Conservation (phyloP, 2,329 filamentous ascomycete genomes). For the Cadophora malorum region DNA sequence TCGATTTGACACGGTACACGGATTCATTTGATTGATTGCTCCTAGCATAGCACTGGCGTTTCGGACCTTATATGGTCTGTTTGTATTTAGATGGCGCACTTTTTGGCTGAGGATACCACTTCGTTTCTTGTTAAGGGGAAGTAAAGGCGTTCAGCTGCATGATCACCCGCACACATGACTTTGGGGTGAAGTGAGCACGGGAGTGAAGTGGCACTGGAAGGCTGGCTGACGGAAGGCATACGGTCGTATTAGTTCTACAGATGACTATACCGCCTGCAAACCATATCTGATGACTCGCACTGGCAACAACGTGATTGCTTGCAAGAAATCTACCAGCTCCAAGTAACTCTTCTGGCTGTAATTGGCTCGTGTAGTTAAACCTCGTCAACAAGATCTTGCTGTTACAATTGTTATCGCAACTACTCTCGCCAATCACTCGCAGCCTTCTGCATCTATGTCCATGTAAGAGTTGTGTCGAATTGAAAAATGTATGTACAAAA, state of each 20-base stretch:
- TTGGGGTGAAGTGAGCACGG: not conserved
- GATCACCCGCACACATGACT: not conserved
- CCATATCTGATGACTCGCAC: too few relatives aligned
- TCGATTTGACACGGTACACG: not conserved
- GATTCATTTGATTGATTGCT: slow-evolving; percentile 14
- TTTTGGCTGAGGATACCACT: slow-evolving; percentile 11
- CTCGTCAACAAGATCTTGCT: too few relatives aligned
- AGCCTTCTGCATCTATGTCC: too few relatives aligned
- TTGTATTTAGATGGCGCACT: slow-evolving; percentile 20
- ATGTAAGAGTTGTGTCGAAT: too few relatives aligned
- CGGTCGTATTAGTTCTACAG: not conserved
- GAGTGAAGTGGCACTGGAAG: not conserved
- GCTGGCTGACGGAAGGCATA: not conserved
- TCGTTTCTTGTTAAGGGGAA: slow-evolving; percentile 8
- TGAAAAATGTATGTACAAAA: not conserved
- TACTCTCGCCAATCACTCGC: too few relatives aligned
- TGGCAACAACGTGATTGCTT: too few relatives aligned
- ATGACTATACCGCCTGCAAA: not conserved
- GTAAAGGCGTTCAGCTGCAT: slow-evolving; percentile 6
- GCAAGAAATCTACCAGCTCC: too few relatives aligned
- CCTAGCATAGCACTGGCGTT: slow-evolving; percentile 33
- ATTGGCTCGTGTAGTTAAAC: too few relatives aligned
- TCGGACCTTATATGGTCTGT: slow-evolving; percentile 9
- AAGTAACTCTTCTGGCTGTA: too few relatives aligned
- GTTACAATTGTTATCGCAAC: too few relatives aligned